Evolutionary conservation across 75 land plant species (phyloP).

Genomic region (Isoetes taiwanensis): DNA sequence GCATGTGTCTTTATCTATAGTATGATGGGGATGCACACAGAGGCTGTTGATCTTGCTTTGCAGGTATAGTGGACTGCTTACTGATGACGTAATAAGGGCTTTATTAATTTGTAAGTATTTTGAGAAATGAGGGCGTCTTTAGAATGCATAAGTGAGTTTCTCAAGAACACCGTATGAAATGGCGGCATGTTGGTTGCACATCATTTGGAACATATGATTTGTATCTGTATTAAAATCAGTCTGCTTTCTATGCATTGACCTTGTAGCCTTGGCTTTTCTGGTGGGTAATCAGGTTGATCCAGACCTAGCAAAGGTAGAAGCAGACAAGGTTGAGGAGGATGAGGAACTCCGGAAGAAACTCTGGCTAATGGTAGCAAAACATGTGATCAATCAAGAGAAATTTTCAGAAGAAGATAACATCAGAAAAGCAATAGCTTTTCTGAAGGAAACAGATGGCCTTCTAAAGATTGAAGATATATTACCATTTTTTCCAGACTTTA

Average conservation of each 20-base stretch:
- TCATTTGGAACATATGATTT: too few relatives aligned
- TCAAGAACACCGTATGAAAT: too few relatives aligned
- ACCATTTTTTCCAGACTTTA: conserved; percentile 97
- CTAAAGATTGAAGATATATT: conserved; percentile 94
- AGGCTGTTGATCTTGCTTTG: conserved; percentile 93
- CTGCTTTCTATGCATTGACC: too few relatives aligned
- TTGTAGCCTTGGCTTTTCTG: too few relatives aligned
- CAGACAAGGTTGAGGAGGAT: conserved; percentile 96
- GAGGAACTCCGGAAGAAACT: conserved; percentile 87
- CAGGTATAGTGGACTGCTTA: conserved; percentile 31
- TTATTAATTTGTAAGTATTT: too few relatives aligned
- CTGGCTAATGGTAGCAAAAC: conserved; percentile 96
- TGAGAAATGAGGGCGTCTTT: too few relatives aligned
- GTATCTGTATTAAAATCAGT: too few relatives aligned
- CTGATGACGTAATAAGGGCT: neutral
- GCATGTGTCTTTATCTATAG: conserved; percentile 94
- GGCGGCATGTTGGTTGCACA: too few relatives aligned
- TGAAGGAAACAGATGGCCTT: conserved; percentile 94
- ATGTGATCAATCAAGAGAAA: conserved; percentile 85
- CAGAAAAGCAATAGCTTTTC: conserved; percentile 83
- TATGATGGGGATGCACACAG: conserved; percentile 99
- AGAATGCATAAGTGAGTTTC: too few relatives aligned
- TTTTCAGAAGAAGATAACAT: conserved; percentile 89
- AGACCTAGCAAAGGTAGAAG: conserved; percentile 93
- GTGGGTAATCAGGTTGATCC: conserved; percentile 68